A percentile compares a stretch with the other conserved stretches of the same genome.
Evolutionary conservation across 2,329 filamentous ascomycete species (phyloP).

Genomic region (Botrytis aclada): DNA sequence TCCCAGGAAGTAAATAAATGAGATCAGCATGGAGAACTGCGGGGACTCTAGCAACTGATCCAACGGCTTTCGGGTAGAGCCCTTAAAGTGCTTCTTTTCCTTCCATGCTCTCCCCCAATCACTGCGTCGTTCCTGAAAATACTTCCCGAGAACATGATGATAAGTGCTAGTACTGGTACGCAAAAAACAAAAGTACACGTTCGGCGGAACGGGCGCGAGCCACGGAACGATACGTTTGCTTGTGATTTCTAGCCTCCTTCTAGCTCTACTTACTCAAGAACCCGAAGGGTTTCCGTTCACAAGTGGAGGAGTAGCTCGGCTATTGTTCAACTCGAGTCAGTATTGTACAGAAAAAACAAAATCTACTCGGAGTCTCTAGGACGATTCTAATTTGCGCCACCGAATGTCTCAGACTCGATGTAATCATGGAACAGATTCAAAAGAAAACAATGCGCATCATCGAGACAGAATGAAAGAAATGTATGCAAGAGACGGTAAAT

Average conservation of each 20-base stretch:
- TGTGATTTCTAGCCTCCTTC: background rate
- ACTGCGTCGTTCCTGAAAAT: background rate
- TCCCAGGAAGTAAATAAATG: background rate
- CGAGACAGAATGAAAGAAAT: background rate
- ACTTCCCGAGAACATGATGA: background rate
- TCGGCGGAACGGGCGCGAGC: slow-evolving; percentile 1
- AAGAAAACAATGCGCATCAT: background rate
- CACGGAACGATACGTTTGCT: background rate
- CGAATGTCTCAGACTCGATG: slow-evolving; percentile 1
- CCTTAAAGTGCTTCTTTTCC: background rate
- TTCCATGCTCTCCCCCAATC: background rate
- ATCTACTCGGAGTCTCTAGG: background rate
- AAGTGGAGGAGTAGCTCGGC: background rate
- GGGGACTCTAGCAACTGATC: background rate
- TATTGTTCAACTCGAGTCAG: background rate
- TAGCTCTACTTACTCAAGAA: background rate
- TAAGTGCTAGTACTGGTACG: background rate
- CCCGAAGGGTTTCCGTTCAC: background rate
- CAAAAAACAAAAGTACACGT: background rate
- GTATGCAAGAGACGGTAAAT: background rate
- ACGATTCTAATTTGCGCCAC: background rate
- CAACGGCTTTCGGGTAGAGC: slow-evolving; percentile 1
- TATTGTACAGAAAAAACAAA: background rate
- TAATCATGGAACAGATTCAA: background rate
- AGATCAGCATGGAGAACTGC: slow-evolving; percentile 9